phyloP scores from a whole-genome alignment of 2,329 filamentous ascomycete genomes.

The Neodidymelliopsis sp. region DNA sequence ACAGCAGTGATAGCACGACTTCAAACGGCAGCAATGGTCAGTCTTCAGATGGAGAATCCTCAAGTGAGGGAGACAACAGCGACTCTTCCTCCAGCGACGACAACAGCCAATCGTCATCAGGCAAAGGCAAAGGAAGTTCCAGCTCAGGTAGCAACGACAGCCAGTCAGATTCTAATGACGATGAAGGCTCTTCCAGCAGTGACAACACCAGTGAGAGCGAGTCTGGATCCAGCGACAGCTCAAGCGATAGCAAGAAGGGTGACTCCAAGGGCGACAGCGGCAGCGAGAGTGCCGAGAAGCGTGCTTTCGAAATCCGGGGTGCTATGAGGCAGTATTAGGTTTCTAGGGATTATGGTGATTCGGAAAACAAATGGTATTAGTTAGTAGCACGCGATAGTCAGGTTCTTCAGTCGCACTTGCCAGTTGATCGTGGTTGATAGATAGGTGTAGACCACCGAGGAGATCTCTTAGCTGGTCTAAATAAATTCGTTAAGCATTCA shows the following conservation, averaged over 20 bases:
- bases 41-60: neutral
- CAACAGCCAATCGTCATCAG: neutral
- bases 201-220: neutral
- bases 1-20: neutral
- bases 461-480: too few species aligned
- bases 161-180: neutral
- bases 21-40: neutral
- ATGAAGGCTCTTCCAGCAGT: neutral
- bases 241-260: neutral
- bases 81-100: neutral
- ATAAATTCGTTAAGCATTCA: too few species aligned
- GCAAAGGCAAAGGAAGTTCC: neutral
- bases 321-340: neutral
- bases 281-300: neutral
- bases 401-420: too few species aligned
- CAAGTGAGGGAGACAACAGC: too few species aligned
- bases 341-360: too few species aligned
- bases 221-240: neutral
- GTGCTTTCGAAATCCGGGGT: conserved; percentile 1
- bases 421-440: too few species aligned
- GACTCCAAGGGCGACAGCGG: neutral
- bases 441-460: too few species aligned
- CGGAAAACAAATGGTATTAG: too few species aligned
- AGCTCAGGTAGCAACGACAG: neutral
- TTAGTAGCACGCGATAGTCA: too few species aligned